Evolutionary conservation across 1,284 basidiomycete species (phyloP), one percentile per base, ranked within the genome.

Genomic region (Irpex sp.): DNA sequence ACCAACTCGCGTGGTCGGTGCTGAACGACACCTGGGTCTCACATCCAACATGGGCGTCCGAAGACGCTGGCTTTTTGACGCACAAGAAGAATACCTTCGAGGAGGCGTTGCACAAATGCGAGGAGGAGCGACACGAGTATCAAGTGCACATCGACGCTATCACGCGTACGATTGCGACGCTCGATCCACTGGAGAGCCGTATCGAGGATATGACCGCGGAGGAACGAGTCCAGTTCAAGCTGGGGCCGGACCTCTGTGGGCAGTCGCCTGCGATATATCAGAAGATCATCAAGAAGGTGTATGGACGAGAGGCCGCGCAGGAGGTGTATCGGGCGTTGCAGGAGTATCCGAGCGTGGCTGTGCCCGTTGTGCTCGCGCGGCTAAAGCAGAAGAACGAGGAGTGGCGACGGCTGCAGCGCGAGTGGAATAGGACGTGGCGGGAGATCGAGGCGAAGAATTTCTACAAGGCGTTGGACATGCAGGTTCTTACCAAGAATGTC

Each of bases 61-160:
- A 98, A 71, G 94, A 97, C 68, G 86, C 93, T 1, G 94, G 93
- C 1, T 98, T 98, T 78, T 86, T 95, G 63, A 87, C 96, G 4
- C 95, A 98, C 78, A 97, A 97, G 83, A 98, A 98, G 81, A 99
- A 98, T 75, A 85, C 89, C 2, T 98, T 94, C 75, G 97, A 99
- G 77, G 96, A 98, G 71, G 93, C 94, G 0, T 83, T 99, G 62
- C 96, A 99, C 79, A 94, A 94, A 75, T 92, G 93, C 69, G 97
- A 99, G 76, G 97, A 99, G 75, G 97, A 99, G 75, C 88, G 97
- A 31, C 95, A 98, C 79, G 97, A 99, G 77, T 99, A 96, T 76
- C 95, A 98, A 72, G 97, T 97, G 69, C 93, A 97, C 72, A 89
- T 99, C 59, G 95, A 98, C 74, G 95, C 92, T 49, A 89, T 98